A percentile compares a stretch with the other conserved stretches of the same genome.
phyloP scores from a whole-genome alignment of 2,329 filamentous ascomycete genomes.

The Furcasterigmium furcatum region DNA sequence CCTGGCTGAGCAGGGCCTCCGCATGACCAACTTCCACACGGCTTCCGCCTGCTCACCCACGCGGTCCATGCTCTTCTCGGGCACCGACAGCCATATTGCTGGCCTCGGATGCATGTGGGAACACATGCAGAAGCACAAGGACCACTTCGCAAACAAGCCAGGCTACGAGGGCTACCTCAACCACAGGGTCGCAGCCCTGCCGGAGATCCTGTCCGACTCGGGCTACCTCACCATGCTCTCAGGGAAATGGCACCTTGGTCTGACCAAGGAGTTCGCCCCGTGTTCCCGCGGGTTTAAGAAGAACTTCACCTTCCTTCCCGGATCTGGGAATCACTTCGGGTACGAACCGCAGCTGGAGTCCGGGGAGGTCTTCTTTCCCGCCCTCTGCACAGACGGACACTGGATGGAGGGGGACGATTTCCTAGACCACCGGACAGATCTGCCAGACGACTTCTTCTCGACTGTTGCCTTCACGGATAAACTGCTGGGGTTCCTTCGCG shows the following conservation, averaged over 20 bases:
- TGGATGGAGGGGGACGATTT: slow-evolving; percentile 41
- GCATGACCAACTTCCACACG: slow-evolving; percentile 56
- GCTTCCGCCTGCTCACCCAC: slow-evolving; percentile 57
- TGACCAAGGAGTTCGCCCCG: slow-evolving; percentile 25
- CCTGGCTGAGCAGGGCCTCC: slow-evolving; percentile 41
- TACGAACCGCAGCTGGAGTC: slow-evolving; percentile 38
- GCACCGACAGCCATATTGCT: slow-evolving; percentile 53
- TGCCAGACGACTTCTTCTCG: slow-evolving; percentile 41
- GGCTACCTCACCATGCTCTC: slow-evolving; percentile 26
- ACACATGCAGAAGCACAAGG: slow-evolving; percentile 14
- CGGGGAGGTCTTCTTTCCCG: slow-evolving; percentile 1
- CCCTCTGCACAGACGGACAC: slow-evolving; percentile 13
- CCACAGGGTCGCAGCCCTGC: slow-evolving; percentile 20
- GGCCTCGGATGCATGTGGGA: slow-evolving; percentile 53
- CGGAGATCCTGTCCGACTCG: slow-evolving; percentile 21
- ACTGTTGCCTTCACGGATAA: slow-evolving; percentile 38
- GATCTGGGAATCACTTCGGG: slow-evolving; percentile 48
- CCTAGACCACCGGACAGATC: slow-evolving; percentile 24
- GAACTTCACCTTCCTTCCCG: slow-evolving; percentile 35
- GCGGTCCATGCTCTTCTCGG: slow-evolving; percentile 56
- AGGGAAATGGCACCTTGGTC: slow-evolving; percentile 30
- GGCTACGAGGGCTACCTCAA: slow-evolving; percentile 29
- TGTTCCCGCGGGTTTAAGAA: slow-evolving; percentile 36
- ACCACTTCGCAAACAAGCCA: slow-evolving; percentile 11
- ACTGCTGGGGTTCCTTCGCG: slow-evolving; percentile 34